Percentiles rank a stretch among this genome's conserved stretches.
These are phyloP conservation scores for Pseudozyma thailandica DNA, from an alignment of 1,284 basidiomycete genomes.

Conservation along the genomic window DNA sequence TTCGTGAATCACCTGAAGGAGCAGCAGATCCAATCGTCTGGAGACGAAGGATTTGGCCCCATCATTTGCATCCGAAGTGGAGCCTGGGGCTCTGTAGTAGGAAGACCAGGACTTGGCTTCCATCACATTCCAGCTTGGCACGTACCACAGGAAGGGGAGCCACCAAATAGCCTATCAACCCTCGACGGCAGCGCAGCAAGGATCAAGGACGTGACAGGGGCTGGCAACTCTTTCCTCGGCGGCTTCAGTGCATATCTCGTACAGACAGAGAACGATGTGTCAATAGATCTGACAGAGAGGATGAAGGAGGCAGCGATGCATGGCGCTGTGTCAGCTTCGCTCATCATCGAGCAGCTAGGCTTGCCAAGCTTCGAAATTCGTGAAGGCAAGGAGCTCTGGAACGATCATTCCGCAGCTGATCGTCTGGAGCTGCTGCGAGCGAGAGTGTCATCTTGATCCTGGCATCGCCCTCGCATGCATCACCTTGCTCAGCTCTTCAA, in stretches of 20 bases:
- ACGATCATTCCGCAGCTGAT: slow-evolving; percentile 13
- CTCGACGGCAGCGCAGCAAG: slow-evolving; percentile 6
- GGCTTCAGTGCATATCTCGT: slow-evolving; percentile 44
- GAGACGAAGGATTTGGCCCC: slow-evolving; percentile 15
- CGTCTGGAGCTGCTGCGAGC: slow-evolving; percentile 8
- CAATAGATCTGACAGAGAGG: slow-evolving; percentile 5
- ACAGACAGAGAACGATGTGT: slow-evolving; percentile 4
- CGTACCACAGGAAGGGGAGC: neutral
- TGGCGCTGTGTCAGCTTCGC: slow-evolving; percentile 49
- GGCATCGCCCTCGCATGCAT: too few relatives aligned
- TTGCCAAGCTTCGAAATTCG: slow-evolving; percentile 31
- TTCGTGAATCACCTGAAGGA: slow-evolving; percentile 13
- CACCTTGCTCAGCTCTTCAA: too few relatives aligned
- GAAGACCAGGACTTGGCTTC: slow-evolving; percentile 17
- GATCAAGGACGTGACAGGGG: slow-evolving; percentile 55
- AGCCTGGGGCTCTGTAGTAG: slow-evolving; percentile 49
- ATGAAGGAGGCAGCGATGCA: slow-evolving; percentile 39
- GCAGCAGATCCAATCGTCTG: neutral
- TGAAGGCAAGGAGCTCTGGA: slow-evolving; percentile 41
- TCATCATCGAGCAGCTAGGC: slow-evolving; percentile 53
- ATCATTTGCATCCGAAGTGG: slow-evolving; percentile 54
- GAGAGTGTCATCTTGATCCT: neutral
- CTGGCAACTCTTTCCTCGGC: slow-evolving; percentile 55
- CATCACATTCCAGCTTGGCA: slow-evolving; percentile 46
- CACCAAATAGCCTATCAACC: neutral